phyloP scores from a whole-genome alignment of 176 grass and related monocot species.

The Pontederia crassipes region DNA sequence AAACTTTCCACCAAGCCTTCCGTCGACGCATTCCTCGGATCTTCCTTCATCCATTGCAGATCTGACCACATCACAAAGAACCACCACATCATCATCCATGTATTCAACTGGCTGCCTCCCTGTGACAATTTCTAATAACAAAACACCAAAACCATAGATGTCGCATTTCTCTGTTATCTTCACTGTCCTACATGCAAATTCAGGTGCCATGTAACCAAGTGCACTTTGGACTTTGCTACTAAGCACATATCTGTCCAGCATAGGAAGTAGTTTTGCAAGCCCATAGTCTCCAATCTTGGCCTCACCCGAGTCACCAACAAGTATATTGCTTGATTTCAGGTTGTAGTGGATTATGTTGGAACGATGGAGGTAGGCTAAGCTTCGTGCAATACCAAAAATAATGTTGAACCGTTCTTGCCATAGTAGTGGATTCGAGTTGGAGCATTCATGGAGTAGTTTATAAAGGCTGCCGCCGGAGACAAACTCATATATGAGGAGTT shows the following conservation, averaged over 20 bases:
- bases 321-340: conserved; percentile 83
- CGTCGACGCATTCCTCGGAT: conserved; percentile 57
- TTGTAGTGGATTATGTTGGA: conserved; percentile 78
- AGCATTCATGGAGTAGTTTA: conserved; percentile 65
- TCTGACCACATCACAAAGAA: conserved; percentile 69
- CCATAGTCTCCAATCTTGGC: conserved; percentile 71
- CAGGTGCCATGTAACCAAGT: conserved; percentile 96
- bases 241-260: conserved; percentile 79
- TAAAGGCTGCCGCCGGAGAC: conserved; percentile 67
- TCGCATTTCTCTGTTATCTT: conserved; percentile 96
- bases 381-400: conserved; percentile 67
- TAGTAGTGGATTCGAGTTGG: conserved; percentile 35
- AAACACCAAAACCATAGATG: conserved; percentile 72
- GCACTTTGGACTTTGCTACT: conserved; percentile 97
- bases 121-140: conserved; percentile 58
- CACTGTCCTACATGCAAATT: conserved; percentile 79
- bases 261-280: conserved; percentile 75
- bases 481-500: conserved; percentile 91
- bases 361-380: conserved; percentile 69
- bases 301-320: conserved; percentile 63
- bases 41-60: conserved; percentile 47
- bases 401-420: conserved; percentile 95
- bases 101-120: conserved; percentile 76
- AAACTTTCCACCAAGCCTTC: conserved; percentile 47
- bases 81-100: conserved; percentile 92